A percentile compares a stretch with the other conserved stretches of the same genome.
These are phyloP conservation scores for Paraphoma chrysanthemicola DNA, from an alignment of 2,329 filamentous ascomycete species.

Conservation along the genomic window DNA sequence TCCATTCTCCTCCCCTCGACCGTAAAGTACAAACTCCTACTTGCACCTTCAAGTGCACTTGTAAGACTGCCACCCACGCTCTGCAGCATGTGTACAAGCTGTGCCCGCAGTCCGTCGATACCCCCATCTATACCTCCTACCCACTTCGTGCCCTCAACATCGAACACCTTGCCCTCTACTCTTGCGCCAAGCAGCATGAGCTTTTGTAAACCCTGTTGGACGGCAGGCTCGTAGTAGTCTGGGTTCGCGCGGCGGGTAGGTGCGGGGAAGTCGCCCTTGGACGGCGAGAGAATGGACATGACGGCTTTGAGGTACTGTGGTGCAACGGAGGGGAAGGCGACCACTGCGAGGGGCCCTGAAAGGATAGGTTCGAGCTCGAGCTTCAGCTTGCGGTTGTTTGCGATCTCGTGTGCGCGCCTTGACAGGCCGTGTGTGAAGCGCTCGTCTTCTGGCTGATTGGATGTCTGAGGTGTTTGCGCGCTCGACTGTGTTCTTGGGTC, in stretches of 20 bases:
- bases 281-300: slow-evolving; percentile 77
- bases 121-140: slow-evolving; percentile 81
- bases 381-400: slow-evolving; percentile 58
- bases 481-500: slow-evolving; percentile 44
- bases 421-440: slow-evolving; percentile 67
- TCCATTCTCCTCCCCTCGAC: slow-evolving; percentile 82
- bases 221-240: slow-evolving; percentile 78
- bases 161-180: slow-evolving; percentile 85
- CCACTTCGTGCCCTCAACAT: slow-evolving; percentile 74
- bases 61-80: slow-evolving; percentile 80
- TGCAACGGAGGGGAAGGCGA: slow-evolving; percentile 83
- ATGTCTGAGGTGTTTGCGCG: slow-evolving; percentile 39
- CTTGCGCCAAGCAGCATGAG: slow-evolving; percentile 85
- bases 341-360: slow-evolving; percentile 78
- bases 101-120: slow-evolving; percentile 77
- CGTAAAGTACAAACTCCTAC: slow-evolving; percentile 84
- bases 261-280: slow-evolving; percentile 73
- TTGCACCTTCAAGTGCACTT: slow-evolving; percentile 77
- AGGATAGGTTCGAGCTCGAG: slow-evolving; percentile 77
- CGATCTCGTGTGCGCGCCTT: slow-evolving; percentile 58
- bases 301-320: slow-evolving; percentile 84
- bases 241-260: slow-evolving; percentile 79
- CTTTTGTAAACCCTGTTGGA: slow-evolving; percentile 86
- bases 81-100: slow-evolving; percentile 83
- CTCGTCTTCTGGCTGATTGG: slow-evolving; percentile 55